Conservation (phyloP, 2,329 filamentous ascomycete genomes). For the Aspergillus hiratsukae region DNA sequence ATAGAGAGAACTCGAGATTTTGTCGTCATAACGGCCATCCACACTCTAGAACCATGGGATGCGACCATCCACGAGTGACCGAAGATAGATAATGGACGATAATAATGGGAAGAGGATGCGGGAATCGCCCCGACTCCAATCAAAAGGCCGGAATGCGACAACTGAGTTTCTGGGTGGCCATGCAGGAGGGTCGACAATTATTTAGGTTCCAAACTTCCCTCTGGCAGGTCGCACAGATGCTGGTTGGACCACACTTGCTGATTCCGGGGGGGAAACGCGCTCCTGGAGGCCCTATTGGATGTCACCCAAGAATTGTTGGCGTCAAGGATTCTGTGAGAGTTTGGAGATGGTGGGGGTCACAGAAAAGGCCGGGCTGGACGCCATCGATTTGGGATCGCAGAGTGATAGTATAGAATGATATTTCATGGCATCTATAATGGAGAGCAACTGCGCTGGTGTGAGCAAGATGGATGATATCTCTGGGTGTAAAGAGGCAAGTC, state of each 20-base stretch:
- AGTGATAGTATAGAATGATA: neutral
- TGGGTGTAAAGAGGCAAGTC: neutral
- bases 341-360: neutral
- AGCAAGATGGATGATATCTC: neutral
- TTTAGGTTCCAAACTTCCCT: neutral
- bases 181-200: constrained; percentile 1
- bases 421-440: neutral
- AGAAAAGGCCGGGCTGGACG: neutral
- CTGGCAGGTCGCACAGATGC: neutral
- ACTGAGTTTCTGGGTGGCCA: constrained; percentile 6
- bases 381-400: neutral
- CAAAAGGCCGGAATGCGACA: constrained; percentile 1
- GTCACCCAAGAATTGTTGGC: constrained; percentile 11
- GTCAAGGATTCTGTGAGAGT: constrained; percentile 9
- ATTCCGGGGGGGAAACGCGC: constrained; percentile 1
- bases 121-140: neutral
- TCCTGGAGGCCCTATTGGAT: constrained; percentile 15
- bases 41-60: constrained; percentile 9
- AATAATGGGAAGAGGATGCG: neutral
- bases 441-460: neutral
- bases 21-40: neutral
- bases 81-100: neutral
- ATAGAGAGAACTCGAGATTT: neutral
- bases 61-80: constrained; percentile 4
- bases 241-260: neutral